Evolutionary conservation across 139 green algal genomes (phyloP).

Genomic region (Micromonas commoda): DNA sequence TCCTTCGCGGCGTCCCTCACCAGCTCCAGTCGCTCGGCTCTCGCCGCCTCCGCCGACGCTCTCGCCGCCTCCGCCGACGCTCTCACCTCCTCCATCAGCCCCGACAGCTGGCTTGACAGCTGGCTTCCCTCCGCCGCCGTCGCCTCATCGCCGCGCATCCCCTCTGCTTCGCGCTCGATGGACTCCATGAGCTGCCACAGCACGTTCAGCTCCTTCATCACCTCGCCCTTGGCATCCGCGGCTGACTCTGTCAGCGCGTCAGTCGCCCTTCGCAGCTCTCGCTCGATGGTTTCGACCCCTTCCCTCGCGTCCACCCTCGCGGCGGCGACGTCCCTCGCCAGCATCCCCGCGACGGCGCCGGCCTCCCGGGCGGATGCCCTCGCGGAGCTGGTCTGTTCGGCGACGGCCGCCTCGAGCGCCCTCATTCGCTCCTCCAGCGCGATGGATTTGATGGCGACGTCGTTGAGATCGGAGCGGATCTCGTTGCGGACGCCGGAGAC

Average conservation of each 20-base stretch:
- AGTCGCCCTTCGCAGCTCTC: background rate
- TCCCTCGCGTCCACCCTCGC: slow-evolving; percentile 4
- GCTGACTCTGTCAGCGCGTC: background rate
- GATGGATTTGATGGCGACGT: background rate
- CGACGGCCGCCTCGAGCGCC: background rate
- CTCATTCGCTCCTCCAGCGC: background rate
- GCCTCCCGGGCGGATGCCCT: background rate
- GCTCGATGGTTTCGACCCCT: background rate
- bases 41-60: too few relatives aligned
- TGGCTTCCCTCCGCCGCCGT: background rate
- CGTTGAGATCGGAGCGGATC: background rate
- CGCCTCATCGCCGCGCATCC: background rate
- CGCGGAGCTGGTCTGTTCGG: background rate
- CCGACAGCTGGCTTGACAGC: background rate
- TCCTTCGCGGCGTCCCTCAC: background rate
- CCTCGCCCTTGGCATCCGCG: background rate
- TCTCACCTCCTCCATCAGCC: background rate
- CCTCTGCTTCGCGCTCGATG: background rate
- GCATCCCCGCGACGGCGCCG: slow-evolving; percentile 20
- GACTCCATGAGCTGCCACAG: background rate
- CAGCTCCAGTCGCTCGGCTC: too few relatives aligned
- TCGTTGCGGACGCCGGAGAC: background rate
- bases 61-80: background rate
- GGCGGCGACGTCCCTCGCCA: slow-evolving; percentile 17
- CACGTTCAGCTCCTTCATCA: slow-evolving; percentile 2